A percentile compares a stretch with the other conserved stretches of the same genome.
Evolutionary conservation across 2,329 filamentous ascomycete genomes (phyloP).

Genomic region (Aspergillus caelatus): DNA sequence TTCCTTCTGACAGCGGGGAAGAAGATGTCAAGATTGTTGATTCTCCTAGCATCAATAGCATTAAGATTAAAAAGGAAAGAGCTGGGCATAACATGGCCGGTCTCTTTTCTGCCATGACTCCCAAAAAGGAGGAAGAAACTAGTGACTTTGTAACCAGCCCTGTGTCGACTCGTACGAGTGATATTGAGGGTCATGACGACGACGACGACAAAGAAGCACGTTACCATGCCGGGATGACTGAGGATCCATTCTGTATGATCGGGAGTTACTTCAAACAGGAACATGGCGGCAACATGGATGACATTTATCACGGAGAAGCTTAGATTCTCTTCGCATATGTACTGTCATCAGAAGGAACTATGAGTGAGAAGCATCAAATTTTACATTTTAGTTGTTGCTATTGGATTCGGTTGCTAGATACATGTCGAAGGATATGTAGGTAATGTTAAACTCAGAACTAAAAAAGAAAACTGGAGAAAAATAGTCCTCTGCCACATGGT

Average conservation of each 20-base stretch:
- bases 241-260: slow-evolving; percentile 2
- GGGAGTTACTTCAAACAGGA: slow-evolving; percentile 5
- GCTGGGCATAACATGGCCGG: background rate
- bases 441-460: background rate
- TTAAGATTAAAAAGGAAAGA: slow-evolving; percentile 1
- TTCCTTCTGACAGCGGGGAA: background rate
- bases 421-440: background rate
- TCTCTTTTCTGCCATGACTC: background rate
- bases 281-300: slow-evolving; percentile 12
- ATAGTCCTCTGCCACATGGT: background rate
- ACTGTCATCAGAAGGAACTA: background rate
- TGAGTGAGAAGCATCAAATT: background rate
- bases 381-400: background rate
- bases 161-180: background rate
- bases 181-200: too few relatives aligned
- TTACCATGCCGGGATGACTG: background rate
- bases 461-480: too few relatives aligned
- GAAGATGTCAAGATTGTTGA: slow-evolving; percentile 1
- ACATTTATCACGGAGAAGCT: slow-evolving; percentile 15
- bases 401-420: background rate
- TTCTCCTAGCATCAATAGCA: background rate
- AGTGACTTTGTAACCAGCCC: too few relatives aligned
- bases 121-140: background rate
- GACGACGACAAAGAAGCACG: background rate
- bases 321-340: background rate